Evolutionary conservation across 768 basidiomycete species (phyloP), one percentile per base, ranked within the genome.

Genomic region (Amanita muscaria): DNA sequence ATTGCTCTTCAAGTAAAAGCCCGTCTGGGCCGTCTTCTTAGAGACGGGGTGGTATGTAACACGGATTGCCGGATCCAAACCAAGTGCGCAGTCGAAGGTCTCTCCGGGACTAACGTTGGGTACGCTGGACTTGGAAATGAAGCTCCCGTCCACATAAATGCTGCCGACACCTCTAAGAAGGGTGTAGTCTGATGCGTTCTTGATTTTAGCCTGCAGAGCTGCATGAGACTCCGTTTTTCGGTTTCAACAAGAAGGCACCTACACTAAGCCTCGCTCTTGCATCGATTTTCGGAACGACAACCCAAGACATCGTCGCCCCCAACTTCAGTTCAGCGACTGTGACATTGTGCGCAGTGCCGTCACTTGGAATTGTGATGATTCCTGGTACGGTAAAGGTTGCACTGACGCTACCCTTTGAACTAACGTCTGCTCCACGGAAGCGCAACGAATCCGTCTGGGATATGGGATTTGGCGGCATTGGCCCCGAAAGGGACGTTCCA

Each of bases 121-220:
- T 5, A 72, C 46, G n/a, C 40, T 39, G 1, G 65, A 62, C 7
- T 59, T 54, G 15, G 67, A 61, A 6, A 65, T 67, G 53, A 69
- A 69, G 46, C 62, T 66, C 6, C 68, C 67, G 42, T 71, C 65
- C 2, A 71, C 64, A 44, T 66, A 69, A 22, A 70, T 56, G 40
- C 59, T 68, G 0, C 64, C 64, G 1, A 42, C 50, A 0, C 69
- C 69, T 2, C 45, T 49, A 11, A 69, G 51, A 6, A 71, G 52
- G 1, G 65, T 60, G 38, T 63, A 69, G 29, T 68, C 62, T 0
- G 67, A 68, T 1, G 59, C 56, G 46, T 71, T 71, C 41, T 56
- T 60, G 6, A 71, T 62, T 24, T 59, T 60, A 1, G 66, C 64
- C 68, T 68, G 34, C 15, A 23, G 27, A 29, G 27, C 7, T 6